Conservation (phyloP, 2,329 filamentous ascomycete species). For the Pseudogymnoascus sp. region DNA sequence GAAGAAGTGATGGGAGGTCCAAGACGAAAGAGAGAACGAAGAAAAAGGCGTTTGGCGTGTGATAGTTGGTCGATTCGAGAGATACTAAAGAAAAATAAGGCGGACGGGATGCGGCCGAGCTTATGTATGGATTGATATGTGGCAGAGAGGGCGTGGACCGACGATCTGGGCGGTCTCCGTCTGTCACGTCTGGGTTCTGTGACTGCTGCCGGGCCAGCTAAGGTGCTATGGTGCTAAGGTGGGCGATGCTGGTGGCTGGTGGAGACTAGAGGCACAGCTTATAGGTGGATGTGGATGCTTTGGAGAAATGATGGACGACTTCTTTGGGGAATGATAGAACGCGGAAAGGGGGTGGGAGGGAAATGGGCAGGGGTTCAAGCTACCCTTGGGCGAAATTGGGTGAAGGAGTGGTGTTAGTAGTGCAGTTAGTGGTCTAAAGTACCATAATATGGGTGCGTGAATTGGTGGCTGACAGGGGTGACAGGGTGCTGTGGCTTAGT, state of each 20-base stretch:
- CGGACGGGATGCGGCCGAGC: neutral
- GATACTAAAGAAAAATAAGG: neutral
- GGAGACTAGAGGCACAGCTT: neutral
- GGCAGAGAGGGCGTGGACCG: neutral
- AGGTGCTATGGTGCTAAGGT: neutral
- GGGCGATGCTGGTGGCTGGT: slow-evolving; percentile 6
- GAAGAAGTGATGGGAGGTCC: neutral
- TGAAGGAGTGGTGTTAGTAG: neutral
- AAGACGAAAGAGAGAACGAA: neutral
- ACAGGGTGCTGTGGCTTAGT: neutral
- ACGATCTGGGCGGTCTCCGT: neutral
- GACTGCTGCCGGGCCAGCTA: neutral
- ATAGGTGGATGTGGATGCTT: neutral
- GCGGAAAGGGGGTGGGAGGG: neutral
- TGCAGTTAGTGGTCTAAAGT: neutral
- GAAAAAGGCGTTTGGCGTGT: neutral
- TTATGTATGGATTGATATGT: slow-evolving; percentile 4
- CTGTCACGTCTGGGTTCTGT: slow-evolving; percentile 1
- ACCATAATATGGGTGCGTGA: neutral
- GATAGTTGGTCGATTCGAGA: neutral
- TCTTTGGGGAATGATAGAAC: neutral
- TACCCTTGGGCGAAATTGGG: slow-evolving; percentile 6
- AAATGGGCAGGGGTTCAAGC: neutral
- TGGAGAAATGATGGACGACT: neutral
- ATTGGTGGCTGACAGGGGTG: neutral